Evolutionary conservation across 768 basidiomycete genomes (phyloP).

Genomic region (Lentinula aciculospora): DNA sequence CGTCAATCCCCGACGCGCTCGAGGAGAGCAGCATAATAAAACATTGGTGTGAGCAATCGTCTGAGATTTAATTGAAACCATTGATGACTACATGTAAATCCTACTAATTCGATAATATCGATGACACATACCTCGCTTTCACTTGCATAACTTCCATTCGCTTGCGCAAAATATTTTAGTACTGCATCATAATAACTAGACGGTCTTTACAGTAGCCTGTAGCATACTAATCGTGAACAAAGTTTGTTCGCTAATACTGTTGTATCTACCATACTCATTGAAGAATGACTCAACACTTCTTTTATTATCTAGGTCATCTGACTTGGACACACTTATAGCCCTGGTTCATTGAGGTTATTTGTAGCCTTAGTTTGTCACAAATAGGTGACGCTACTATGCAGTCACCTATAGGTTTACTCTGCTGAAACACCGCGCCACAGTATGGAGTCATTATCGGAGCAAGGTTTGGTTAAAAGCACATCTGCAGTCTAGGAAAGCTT

Average conservation of each 20-base stretch:
- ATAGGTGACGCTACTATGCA: slow-evolving; percentile 1
- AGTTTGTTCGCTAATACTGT: background rate
- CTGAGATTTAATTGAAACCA: background rate
- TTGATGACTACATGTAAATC: background rate
- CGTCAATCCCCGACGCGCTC: slow-evolving; percentile 14
- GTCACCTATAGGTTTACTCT: background rate
- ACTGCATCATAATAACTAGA: background rate
- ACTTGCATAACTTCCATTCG: background rate
- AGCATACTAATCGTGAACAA: background rate
- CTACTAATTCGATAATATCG: background rate
- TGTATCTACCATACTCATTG: too few species aligned
- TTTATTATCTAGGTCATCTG: too few species aligned
- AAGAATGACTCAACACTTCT: too few species aligned
- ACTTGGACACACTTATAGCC: too few species aligned
- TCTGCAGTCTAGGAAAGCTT: background rate
- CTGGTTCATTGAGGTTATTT: background rate
- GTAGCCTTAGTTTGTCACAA: background rate
- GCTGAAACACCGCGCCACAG: background rate
- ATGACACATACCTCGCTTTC: background rate
- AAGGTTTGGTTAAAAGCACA: background rate
- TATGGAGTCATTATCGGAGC: background rate
- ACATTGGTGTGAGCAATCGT: background rate
- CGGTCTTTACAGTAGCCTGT: background rate
- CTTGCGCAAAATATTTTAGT: background rate
- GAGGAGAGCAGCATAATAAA: slow-evolving; percentile 7